Base-by-base conservation (phyloP, 2,329 filamentous ascomycete genomes). In the Acarospora socialis region DNA sequence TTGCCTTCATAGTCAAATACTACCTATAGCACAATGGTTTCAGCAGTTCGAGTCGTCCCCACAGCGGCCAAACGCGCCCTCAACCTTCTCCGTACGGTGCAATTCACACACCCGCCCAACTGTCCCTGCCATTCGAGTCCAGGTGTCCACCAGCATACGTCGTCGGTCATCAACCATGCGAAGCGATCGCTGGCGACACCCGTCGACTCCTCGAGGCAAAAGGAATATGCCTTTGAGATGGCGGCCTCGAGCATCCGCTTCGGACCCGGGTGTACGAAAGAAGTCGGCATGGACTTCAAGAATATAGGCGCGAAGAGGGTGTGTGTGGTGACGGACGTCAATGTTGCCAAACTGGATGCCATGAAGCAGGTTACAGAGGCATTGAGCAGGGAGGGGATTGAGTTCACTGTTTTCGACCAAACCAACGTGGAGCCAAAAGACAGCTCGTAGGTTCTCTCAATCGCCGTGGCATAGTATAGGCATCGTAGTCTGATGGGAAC, bases 221-320 rank as follows among this genome's bases (percentile, higher is more conserved):
- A 92, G 54, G 90, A 98, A 55, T 98, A 98, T 60, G 90, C 90
- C 9, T 98, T 98, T 52, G 90, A 98, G 56, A 92, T 98, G 87
- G 90, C 90, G 0, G 84, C 90, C 2, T 92, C 82, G 1, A 82
- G 79, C 17, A 94, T 98, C 49, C 75, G 90, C 8, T 98, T 95
- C 47, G 90, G 90, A 0, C 82, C 83, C 0, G 90, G 90, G 4
- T 81, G 79, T 35, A 98, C 90, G 15, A 82, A 83, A 55, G 90
- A 98, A 57, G 84, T 98, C 13, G 90, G 90, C 42, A 95, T 95
- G 90, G 90, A 98, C 57, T 77, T 95, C 45, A 78, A 75, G 58
- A 95, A 98, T 52, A 68, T 98, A 65, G 80, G 81, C 9, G 76
- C 79, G 5, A 80, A 82, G 61, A 76, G 75, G 26, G 87, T 98